phyloP scores from a whole-genome alignment of 2,329 filamentous ascomycete genomes.

The Xylaria sp. region DNA sequence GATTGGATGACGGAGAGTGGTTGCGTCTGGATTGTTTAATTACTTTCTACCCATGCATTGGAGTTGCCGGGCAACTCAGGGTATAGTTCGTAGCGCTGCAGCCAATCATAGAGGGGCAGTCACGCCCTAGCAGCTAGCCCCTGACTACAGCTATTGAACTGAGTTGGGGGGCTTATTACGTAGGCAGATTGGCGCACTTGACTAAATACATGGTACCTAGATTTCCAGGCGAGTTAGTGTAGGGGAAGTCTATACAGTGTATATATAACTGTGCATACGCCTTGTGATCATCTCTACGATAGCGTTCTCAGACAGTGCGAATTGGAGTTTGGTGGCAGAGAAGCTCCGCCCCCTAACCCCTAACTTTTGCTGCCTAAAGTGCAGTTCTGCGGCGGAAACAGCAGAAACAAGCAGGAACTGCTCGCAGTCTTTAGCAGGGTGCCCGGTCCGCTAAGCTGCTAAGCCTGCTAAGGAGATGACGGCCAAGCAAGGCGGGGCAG shows the following conservation, averaged over 20 bases:
- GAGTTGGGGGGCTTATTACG: slow-evolving; percentile 1
- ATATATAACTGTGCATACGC: not conserved
- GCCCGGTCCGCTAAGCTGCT: not conserved
- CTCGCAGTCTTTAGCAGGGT: not conserved
- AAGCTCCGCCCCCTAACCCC: slow-evolving; percentile 18
- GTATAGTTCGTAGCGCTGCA: not conserved
- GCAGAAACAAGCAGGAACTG: not conserved
- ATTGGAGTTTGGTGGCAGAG: not conserved
- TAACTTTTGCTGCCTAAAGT: slow-evolving; percentile 19
- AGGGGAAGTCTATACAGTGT: too few species aligned
- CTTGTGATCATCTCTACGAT: fast-evolving
- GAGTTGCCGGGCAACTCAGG: slow-evolving; percentile 39
- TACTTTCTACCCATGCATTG: slow-evolving; percentile 15
- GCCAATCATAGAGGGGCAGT: slow-evolving; percentile 26
- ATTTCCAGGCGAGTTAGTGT: too few species aligned
- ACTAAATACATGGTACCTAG: not conserved
- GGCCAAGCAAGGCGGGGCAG: slow-evolving; percentile 44
- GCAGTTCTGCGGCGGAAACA: not conserved
- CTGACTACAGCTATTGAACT: slow-evolving; percentile 1
- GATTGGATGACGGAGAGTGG: slow-evolving; percentile 18
- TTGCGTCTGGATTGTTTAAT: slow-evolving; percentile 35
- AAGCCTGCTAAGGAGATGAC: slow-evolving; percentile 11
- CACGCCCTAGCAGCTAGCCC: slow-evolving; percentile 8
- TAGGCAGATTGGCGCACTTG: not conserved
- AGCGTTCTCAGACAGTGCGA: not conserved